Evolutionary conservation across 2,329 filamentous ascomycete species (phyloP).

Genomic region (Colletotrichum lupini): DNA sequence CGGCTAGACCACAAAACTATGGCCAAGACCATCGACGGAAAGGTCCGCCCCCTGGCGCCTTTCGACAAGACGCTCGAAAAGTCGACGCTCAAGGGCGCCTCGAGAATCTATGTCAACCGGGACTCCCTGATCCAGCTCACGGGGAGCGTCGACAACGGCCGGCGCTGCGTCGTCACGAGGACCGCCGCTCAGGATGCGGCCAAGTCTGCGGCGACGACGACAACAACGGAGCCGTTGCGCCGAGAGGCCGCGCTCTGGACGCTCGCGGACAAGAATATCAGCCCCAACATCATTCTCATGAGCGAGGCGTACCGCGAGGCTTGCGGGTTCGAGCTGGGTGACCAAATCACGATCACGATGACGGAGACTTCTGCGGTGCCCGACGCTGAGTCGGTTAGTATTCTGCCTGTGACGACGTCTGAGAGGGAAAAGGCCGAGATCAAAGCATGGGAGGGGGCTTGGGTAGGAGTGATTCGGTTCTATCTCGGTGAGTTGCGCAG

Average conservation of each 20-base stretch:
- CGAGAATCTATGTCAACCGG: conserved; percentile 60
- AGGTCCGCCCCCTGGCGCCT: conserved; percentile 52
- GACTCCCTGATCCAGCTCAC: conserved; percentile 58
- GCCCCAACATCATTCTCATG: conserved; percentile 76
- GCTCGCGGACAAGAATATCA: conserved; percentile 68
- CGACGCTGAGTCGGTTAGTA: conserved; percentile 63
- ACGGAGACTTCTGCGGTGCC: conserved; percentile 61
- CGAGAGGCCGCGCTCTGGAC: conserved; percentile 63
- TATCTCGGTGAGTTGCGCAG: conserved; percentile 14
- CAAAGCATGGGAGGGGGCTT: conserved; percentile 39
- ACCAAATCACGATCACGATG: conserved; percentile 71
- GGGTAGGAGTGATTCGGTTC: conserved; percentile 23
- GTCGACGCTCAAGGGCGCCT: conserved; percentile 54
- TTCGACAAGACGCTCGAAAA: conserved; percentile 54
- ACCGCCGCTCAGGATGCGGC: conserved; percentile 33
- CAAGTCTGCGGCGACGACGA: conserved; percentile 33
- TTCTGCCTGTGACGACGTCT: conserved; percentile 24
- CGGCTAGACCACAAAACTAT: neutral
- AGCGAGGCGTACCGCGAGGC: conserved; percentile 79
- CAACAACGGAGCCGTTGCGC: conserved; percentile 36
- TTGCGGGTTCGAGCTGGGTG: conserved; percentile 78
- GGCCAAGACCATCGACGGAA: conserved; percentile 37
- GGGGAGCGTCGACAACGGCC: conserved; percentile 54
- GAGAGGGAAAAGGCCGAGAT: conserved; percentile 48
- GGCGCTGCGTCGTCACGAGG: conserved; percentile 54